Base-by-base conservation (phyloP, 1,284 basidiomycete species). In the Ganoderma sinense region DNA sequence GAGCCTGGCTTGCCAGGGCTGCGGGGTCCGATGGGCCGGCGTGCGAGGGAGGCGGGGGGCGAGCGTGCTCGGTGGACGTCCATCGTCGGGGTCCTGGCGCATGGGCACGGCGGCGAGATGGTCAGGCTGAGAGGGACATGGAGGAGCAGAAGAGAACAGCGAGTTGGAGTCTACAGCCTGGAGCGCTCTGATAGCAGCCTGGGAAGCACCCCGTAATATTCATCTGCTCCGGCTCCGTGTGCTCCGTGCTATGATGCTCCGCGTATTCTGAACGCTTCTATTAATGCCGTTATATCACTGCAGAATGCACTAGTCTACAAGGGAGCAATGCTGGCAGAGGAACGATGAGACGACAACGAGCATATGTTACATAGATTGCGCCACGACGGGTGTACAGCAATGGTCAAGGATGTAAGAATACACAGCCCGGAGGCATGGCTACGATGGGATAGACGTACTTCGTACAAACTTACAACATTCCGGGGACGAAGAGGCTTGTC, bases 11-110 rank as follows among this genome's bases (percentile, higher is more conserved):
- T 75, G 23, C 67, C 69, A 40, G 76, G 69, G 43, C 64, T 71
- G 69, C 76, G 76, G 45, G 76, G 76, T 65, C 76, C 76, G 51
- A 73, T 69, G 3, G 75, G 75, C 20, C 71, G 67, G 23, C 73
- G 74, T 6, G 64, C 26, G 8, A 73, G 67, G 26, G 69, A 66
- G 41, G 66, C 65, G 16, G 75, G 70, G 18, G 74, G 74, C 33
- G 74, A 71, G 69, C 72, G 75, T 64, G 73, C 67, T 64, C 69
- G 73, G 33, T 69, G 68, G 63, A 71, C 66, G 64, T 75, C 75
- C 75, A 76, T 76, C 53, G 71, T 41, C 41, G 31, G 33, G 58
- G 36, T 23, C 20, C 59, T 68, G 64, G 70, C 43, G 39, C 67
- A 66, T 71, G 56, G 43, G 53, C 31, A 61, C 51, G 64, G 67